Evolutionary conservation across 2,329 filamentous ascomycete species (phyloP).

Genomic region (Nakataea oryzae): DNA sequence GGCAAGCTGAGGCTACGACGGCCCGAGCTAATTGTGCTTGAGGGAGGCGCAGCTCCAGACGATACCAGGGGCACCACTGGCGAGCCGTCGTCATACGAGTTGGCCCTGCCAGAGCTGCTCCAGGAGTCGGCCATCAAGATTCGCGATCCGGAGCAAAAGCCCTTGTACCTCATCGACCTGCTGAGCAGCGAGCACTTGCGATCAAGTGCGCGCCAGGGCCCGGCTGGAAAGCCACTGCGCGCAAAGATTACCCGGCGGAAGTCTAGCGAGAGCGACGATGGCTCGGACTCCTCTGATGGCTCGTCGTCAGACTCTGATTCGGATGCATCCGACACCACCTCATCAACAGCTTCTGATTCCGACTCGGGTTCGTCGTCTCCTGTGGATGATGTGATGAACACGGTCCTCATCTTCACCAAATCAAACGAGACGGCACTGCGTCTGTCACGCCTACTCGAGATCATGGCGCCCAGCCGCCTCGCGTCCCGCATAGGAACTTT

Average conservation of each 20-base stretch:
- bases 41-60: conserved; percentile 22
- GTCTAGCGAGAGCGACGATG: conserved; percentile 9
- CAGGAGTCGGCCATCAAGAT: conserved; percentile 59
- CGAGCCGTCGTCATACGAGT: conserved; percentile 17
- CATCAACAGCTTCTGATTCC: conserved; percentile 13
- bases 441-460: conserved; percentile 65
- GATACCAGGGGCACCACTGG: conserved; percentile 26
- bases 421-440: conserved; percentile 84
- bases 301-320: conserved; percentile 19
- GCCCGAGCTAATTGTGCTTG: conserved; percentile 68
- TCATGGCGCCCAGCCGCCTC: conserved; percentile 49
- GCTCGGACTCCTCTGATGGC: conserved; percentile 16
- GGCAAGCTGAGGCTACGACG: conserved; percentile 60
- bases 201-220: conserved; percentile 4
- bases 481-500: conserved; percentile 55
- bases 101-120: conserved; percentile 50
- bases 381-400: conserved; percentile 7
- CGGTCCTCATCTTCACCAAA: conserved; percentile 75
- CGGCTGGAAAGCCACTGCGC: neutral
- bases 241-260: neutral
- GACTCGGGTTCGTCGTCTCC: conserved; percentile 17
- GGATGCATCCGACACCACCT: conserved; percentile 20
- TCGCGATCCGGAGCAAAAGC: conserved; percentile 61
- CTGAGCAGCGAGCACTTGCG: conserved; percentile 46
- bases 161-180: conserved; percentile 73